phyloP scores from a whole-genome alignment of 106 monocot genomes.

The Cymbidium sinense region DNA sequence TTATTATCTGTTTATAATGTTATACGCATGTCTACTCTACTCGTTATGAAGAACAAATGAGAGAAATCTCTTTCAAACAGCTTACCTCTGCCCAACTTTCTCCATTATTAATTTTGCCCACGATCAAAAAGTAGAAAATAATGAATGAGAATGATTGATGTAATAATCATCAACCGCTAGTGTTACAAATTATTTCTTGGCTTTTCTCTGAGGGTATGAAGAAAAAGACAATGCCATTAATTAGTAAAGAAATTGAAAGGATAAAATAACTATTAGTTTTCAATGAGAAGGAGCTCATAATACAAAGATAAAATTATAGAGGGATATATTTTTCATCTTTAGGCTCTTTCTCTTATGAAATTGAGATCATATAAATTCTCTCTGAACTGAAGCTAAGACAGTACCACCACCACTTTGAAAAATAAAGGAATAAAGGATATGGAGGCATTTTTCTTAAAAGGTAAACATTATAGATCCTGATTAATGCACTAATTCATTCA shows the following conservation, averaged over 20 bases:
- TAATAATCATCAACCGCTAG: neutral
- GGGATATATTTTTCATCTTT: neutral
- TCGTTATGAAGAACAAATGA: neutral
- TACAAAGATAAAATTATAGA: conserved; percentile 5
- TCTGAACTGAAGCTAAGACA: neutral
- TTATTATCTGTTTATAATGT: neutral
- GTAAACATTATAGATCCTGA: neutral
- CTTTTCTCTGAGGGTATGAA: neutral
- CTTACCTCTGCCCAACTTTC: neutral
- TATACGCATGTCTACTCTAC: neutral
- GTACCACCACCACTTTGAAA: neutral
- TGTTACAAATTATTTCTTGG: conserved; percentile 1
- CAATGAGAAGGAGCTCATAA: neutral
- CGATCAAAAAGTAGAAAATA: neutral
- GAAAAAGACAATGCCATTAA: neutral
- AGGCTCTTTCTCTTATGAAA: neutral
- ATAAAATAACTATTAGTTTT: neutral
- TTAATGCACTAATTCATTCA: neutral
- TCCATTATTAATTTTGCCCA: conserved; percentile 1
- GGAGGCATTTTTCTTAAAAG: neutral
- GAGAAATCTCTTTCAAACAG: neutral
- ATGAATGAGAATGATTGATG: neutral
- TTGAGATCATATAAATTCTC: neutral
- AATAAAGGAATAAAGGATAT: neutral
- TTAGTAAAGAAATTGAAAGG: neutral